Conservation (phyloP, 306 rosid genomes). For the Citrullus mucosospermus region DNA sequence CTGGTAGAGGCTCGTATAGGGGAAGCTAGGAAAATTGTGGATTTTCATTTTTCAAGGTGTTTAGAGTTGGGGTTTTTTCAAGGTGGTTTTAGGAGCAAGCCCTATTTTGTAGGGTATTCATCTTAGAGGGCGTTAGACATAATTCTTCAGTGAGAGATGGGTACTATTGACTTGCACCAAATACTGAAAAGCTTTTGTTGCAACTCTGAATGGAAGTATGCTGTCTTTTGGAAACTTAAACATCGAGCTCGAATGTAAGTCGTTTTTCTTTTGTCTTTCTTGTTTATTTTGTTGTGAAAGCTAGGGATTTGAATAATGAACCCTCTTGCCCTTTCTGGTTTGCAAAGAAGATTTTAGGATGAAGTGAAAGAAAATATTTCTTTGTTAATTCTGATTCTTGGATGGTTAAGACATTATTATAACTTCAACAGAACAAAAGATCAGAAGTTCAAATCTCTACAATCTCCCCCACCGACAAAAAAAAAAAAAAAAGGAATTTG, state of each 20-base stretch:
- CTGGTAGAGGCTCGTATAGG: slow-evolving; percentile 98
- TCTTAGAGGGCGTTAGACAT: slow-evolving; percentile 16
- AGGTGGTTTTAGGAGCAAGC: neutral
- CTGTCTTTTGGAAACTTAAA: slow-evolving; percentile 91
- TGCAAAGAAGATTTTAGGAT: neutral
- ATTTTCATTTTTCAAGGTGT: neutral
- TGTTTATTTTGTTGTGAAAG: neutral
- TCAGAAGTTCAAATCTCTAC: neutral
- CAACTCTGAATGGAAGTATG: slow-evolving; percentile 82
- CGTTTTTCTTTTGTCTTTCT: neutral
- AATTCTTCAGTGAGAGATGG: slow-evolving; percentile 39
- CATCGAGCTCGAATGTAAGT: slow-evolving; percentile 73
- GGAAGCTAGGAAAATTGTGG: slow-evolving; percentile 56
- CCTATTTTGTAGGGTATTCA: neutral
- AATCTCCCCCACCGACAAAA: no score
- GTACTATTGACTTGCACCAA: slow-evolving; percentile 44
- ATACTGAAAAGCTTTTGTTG: slow-evolving; percentile 66
- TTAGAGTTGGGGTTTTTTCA: slow-evolving; percentile 1
- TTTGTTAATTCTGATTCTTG: neutral
- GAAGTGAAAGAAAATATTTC: neutral
- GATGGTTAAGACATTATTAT: neutral
- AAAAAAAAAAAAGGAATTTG: neutral
- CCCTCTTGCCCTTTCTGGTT: neutral
- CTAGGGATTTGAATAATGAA: neutral
- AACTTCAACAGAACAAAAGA: neutral